These are phyloP conservation scores for Ceratocystiopsis brevicomis DNA, from an alignment of 2,329 filamentous ascomycete species.

Conservation along the genomic window DNA sequence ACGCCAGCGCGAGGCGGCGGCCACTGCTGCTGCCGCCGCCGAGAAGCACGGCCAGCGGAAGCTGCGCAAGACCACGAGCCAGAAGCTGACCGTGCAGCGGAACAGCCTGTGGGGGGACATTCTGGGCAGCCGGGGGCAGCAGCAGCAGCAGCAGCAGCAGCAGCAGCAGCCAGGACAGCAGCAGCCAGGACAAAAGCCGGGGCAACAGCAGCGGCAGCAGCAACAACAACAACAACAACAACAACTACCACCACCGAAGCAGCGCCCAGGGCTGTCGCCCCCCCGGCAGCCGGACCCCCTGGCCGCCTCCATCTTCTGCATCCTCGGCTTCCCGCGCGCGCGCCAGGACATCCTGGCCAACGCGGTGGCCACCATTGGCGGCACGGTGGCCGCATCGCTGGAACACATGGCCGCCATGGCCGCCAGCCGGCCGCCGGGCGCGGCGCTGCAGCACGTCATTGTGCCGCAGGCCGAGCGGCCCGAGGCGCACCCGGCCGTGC, in stretches of 20 bases:
- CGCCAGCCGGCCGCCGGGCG: slow-evolving; percentile 11
- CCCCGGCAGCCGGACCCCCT: slow-evolving; percentile 13
- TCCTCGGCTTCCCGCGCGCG: slow-evolving; percentile 37
- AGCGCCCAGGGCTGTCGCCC: not conserved
- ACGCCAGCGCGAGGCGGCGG: slow-evolving; percentile 29
- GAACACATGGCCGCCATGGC: slow-evolving; percentile 20
- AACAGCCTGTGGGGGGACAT: slow-evolving; percentile 86
- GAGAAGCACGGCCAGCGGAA: slow-evolving; percentile 51
- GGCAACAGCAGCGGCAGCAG: not conserved
- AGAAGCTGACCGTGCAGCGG: slow-evolving; percentile 61
- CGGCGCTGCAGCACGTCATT: slow-evolving; percentile 26
- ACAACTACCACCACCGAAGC: not conserved
- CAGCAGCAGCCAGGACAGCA: not conserved
- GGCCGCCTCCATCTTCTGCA: slow-evolving; percentile 35
- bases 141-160: not conserved
- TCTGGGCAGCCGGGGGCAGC: slow-evolving; percentile 26
- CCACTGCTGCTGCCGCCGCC: slow-evolving; percentile 14
- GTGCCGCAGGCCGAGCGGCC: slow-evolving; percentile 33
- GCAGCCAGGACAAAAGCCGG: not conserved
- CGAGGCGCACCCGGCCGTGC: slow-evolving; percentile 22
- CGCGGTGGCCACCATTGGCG: slow-evolving; percentile 29
- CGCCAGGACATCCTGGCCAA: slow-evolving; percentile 29
- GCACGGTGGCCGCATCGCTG: slow-evolving; percentile 23
- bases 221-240: not conserved
- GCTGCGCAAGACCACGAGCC: slow-evolving; percentile 70